Evolutionary conservation across 148 eudicot species (phyloP).

Genomic region (Chenopodium quinoa): DNA sequence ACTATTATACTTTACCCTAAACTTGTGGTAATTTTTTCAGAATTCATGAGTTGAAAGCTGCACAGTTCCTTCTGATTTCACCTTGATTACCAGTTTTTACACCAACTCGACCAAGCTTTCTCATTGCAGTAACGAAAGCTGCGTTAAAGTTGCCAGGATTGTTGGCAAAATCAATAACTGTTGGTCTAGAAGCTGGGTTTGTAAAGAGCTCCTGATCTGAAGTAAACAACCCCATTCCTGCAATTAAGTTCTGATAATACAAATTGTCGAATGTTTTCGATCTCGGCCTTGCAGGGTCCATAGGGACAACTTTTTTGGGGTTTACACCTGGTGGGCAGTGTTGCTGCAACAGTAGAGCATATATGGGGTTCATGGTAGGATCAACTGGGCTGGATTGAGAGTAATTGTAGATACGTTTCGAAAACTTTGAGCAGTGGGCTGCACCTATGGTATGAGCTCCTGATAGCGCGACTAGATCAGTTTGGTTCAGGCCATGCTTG

Average conservation of each 20-base stretch:
- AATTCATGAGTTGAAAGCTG: slow-evolving; percentile 48
- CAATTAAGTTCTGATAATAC: slow-evolving; percentile 59
- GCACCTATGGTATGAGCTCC: slow-evolving; percentile 63
- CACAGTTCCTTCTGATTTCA: slow-evolving; percentile 63
- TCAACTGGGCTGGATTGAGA: slow-evolving; percentile 43
- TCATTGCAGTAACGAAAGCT: slow-evolving; percentile 58
- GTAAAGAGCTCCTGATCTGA: slow-evolving; percentile 61
- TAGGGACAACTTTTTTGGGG: slow-evolving; percentile 35
- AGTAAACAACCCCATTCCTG: slow-evolving; percentile 58
- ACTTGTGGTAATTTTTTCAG: neutral
- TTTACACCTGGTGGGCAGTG: slow-evolving; percentile 48
- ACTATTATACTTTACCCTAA: too few species aligned
- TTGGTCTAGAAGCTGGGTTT: slow-evolving; percentile 35
- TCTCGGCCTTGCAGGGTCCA: slow-evolving; percentile 52
- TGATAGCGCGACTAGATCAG: slow-evolving; percentile 62
- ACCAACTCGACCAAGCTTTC: slow-evolving; percentile 60
- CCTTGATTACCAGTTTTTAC: slow-evolving; percentile 72
- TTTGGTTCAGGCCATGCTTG: slow-evolving; percentile 36
- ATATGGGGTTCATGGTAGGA: slow-evolving; percentile 47
- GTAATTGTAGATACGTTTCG: slow-evolving; percentile 50
- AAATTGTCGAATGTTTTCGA: slow-evolving; percentile 43
- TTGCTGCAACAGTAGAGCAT: slow-evolving; percentile 45
- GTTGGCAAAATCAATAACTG: slow-evolving; percentile 49
- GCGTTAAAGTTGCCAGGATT: slow-evolving; percentile 33
- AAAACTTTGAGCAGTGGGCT: slow-evolving; percentile 55